Percentiles rank a stretch among this genome's conserved stretches.
Conservation (phyloP, 345 rosid species). For the Litchi chinensis region DNA sequence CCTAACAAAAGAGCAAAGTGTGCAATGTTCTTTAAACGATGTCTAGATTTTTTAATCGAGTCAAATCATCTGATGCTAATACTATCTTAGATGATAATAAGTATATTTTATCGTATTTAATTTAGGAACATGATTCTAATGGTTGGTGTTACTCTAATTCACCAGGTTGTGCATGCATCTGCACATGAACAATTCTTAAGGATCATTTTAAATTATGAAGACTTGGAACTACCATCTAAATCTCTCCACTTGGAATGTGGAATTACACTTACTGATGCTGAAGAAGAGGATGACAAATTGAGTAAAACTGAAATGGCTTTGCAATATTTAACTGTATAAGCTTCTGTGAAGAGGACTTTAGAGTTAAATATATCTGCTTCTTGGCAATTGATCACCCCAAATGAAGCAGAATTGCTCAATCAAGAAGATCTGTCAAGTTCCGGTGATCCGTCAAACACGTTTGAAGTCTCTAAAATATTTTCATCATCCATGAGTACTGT, state of each 20-base stretch:
- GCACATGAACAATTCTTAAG: conserved; percentile 98
- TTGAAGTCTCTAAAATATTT: conserved; percentile 38
- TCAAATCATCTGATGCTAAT: conserved; percentile 77
- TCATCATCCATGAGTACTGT: conserved; percentile 40
- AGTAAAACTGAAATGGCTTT: conserved; percentile 27
- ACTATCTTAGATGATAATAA: conserved; percentile 9
- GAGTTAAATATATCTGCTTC: conserved; percentile 40
- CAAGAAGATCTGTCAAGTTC: conserved; percentile 22
- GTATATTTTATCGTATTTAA: not conserved
- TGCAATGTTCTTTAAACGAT: conserved; percentile 73
- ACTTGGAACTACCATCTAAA: conserved; percentile 58
- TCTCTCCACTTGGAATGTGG: conserved; percentile 56
- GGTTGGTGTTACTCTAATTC: conserved; percentile 14
- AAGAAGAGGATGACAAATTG: conserved; percentile 45
- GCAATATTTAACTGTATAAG: conserved; percentile 34
- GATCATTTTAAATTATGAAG: conserved; percentile 72
- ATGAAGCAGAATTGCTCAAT: conserved; percentile 26
- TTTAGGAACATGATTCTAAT: conserved; percentile 16
- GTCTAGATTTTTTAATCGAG: conserved; percentile 79
- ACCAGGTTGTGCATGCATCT: conserved; percentile 85
- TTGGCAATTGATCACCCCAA: conserved; percentile 27
- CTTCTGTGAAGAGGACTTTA: conserved; percentile 43
- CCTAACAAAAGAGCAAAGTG: conserved; percentile 69
- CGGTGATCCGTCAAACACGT: conserved; percentile 28
- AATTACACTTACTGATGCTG: conserved; percentile 52